phyloP scores from a whole-genome alignment of 441 rosid species.

The Biscutella laevigata region DNA sequence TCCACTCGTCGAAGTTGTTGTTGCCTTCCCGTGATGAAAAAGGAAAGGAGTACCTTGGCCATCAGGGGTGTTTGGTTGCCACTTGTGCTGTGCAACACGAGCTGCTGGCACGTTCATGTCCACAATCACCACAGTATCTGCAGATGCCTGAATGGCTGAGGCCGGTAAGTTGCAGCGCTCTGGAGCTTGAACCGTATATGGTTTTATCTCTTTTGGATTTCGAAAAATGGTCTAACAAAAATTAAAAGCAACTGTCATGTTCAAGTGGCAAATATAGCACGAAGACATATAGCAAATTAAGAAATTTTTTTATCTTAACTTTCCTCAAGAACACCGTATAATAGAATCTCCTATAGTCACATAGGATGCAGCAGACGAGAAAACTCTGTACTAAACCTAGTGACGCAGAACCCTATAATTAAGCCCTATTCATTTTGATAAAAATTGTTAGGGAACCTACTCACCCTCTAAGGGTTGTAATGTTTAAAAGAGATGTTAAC shows the following conservation, averaged over 20 bases:
- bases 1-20: conserved; percentile 60
- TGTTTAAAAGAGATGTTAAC: neutral
- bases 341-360: neutral
- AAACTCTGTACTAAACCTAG: neutral
- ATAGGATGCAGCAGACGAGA: neutral
- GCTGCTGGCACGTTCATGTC: conserved; percentile 91
- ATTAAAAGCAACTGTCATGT: conserved; percentile 4
- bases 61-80: conserved; percentile 99
- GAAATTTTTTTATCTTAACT: neutral
- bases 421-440: neutral
- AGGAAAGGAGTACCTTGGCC: conserved; percentile 93
- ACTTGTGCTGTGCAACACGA: conserved; percentile 81
- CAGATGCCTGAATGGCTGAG: conserved; percentile 81
- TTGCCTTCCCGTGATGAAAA: conserved; percentile 81
- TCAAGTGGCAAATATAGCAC: neutral
- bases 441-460: conserved; percentile 2
- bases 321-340: neutral
- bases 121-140: conserved; percentile 69
- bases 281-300: neutral
- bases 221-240: conserved; percentile 81
- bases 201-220: conserved; percentile 80
- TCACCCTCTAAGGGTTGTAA: neutral
- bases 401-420: neutral
- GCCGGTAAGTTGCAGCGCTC: conserved; percentile 98
- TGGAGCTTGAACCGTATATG: conserved; percentile 64